phyloP scores from a whole-genome alignment of 176 grass and related monocot genomes.

The Dactylis glomerata region DNA sequence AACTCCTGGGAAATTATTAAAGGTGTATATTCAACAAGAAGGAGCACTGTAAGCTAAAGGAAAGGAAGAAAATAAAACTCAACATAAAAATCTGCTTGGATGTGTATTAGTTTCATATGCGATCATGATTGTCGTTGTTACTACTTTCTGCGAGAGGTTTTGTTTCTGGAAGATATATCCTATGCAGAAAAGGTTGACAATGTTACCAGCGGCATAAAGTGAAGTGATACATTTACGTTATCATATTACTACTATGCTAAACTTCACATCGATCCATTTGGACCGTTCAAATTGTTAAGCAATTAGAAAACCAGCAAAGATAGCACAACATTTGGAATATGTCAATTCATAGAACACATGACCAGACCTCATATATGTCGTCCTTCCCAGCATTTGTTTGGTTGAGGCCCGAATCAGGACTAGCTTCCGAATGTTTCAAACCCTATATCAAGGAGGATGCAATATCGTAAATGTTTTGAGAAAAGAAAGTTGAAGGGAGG shows the following conservation, averaged over 20 bases:
- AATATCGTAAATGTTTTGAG: constrained; percentile 19
- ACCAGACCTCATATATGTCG: constrained; percentile 52
- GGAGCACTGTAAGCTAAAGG: neutral
- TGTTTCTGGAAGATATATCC: neutral
- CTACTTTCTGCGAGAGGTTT: constrained; percentile 11
- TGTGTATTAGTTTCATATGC: neutral
- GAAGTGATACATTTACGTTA: neutral
- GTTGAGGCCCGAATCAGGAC: constrained; percentile 19
- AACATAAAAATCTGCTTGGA: neutral
- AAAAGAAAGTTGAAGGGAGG: neutral
- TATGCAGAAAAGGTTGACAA: neutral
- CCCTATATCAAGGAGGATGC: constrained; percentile 21
- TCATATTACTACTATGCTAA: neutral
- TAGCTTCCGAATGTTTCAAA: constrained; percentile 24
- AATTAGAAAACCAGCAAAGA: neutral
- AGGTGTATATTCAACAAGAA: neutral
- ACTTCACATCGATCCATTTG: neutral
- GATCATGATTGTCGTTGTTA: neutral
- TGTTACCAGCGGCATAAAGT: neutral
- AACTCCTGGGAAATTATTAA: constrained; percentile 35
- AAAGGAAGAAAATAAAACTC: neutral
- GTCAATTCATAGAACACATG: neutral
- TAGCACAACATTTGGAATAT: neutral
- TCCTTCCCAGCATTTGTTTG: constrained; percentile 19
- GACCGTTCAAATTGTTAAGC: neutral